Evolutionary conservation across 257 asterid genomes (phyloP), one percentile per base, ranked within the genome.

Genomic region (Petrea volubilis): DNA sequence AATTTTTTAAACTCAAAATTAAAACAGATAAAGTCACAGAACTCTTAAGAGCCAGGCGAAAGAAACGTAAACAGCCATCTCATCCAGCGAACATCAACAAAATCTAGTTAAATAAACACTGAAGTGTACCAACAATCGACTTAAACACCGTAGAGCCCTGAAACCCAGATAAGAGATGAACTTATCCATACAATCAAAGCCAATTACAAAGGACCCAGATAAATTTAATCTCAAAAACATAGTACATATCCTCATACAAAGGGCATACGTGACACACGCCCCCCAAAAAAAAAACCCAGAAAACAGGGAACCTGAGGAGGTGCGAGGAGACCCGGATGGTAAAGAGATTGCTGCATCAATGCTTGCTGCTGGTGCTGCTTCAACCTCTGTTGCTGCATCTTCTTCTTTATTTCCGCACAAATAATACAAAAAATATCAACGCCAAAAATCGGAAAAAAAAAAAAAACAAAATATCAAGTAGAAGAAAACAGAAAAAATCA

Each of bases 311-410:
- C 97, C 95, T 83, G 97, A 58, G 95, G 88, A 71, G 86, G 82
- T 38, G 88, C 89, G 44, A 88, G 60, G 47, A 86, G 85, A 38
- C 89, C 90, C 25, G 97, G 95, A 63, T 89, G 95, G 72, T 89
- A 91, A 27, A 91, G 88, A 18, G 97, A 83, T 62, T 89, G 95
- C 77, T 91, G 97, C 96, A 89, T 87, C 82, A 91, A 46, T 27
- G 90, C 93, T 69, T 81, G 90, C 65, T 88, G 96, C 58, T 81
- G 88, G 58, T 85, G 90, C 78, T 87, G 95, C 83, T 84, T 87
- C 84, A 84, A 50, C 85, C 91, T 81, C 77, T 79, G 93, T 60
- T 82, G 88, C 71, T 87, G 92, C 85, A 78, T 65, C 88, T 66
- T 78, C 60, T 72, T 33, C 49, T 25, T 29, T 14, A 31, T 50